phyloP scores from a whole-genome alignment of 2,329 filamentous ascomycete species.

The Claviceps monticola region DNA sequence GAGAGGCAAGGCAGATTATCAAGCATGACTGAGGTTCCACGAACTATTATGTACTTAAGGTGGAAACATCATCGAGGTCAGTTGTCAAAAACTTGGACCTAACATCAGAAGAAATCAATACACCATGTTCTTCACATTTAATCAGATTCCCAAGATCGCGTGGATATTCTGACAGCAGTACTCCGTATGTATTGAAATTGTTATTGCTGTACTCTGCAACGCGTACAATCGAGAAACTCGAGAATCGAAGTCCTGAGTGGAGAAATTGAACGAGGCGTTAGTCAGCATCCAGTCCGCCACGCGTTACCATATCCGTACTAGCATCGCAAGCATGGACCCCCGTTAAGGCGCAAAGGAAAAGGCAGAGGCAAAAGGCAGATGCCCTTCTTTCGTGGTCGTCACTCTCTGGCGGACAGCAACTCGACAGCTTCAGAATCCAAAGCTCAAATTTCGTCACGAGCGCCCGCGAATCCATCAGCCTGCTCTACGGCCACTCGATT shows the following conservation, averaged over 20 bases:
- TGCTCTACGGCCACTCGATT: too few relatives aligned
- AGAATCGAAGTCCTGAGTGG: constrained; percentile 10
- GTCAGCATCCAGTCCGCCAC: neutral
- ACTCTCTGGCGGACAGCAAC: neutral
- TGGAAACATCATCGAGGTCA: too few relatives aligned
- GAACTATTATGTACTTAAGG: too few relatives aligned
- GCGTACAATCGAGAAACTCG: neutral
- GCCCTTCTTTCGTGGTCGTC: neutral
- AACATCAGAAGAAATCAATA: too few relatives aligned
- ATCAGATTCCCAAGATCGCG: too few relatives aligned
- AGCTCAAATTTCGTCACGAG: neutral
- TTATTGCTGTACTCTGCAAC: too few relatives aligned
- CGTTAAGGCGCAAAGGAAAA: neutral
- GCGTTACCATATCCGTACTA: neutral
- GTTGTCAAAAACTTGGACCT: too few relatives aligned
- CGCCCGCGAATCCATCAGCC: constrained; percentile 1
- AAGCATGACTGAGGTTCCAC: too few relatives aligned
- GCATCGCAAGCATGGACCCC: neutral
- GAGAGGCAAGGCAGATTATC: too few relatives aligned
- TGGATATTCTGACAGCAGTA: too few relatives aligned
- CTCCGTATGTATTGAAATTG: too few relatives aligned
- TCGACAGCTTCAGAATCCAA: neutral
- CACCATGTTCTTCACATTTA: too few relatives aligned
- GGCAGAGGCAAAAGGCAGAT: neutral
- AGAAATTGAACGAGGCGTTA: constrained; percentile 20